A percentile compares a stretch with the other conserved stretches of the same genome.
Conservation (phyloP, 2,329 filamentous ascomycete species). For the Monilinia vaccinii-corymbosi region DNA sequence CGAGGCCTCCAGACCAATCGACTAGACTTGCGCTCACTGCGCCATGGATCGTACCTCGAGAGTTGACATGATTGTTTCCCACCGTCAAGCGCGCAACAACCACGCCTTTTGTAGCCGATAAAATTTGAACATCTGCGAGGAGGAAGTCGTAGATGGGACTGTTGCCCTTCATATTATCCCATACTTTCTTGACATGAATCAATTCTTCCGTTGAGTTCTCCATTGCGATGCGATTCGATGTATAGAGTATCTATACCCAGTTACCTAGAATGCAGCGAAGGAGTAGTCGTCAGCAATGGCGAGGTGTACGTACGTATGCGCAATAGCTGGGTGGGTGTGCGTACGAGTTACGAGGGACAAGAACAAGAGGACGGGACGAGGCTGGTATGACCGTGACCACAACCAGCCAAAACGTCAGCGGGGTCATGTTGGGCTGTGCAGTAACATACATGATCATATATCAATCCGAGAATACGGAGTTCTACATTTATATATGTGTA, state of each 20-base stretch:
- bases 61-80: constrained; percentile 53
- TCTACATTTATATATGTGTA: too few relatives aligned
- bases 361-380: too few relatives aligned
- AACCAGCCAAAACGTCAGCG: background rate
- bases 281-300: constrained; percentile 15
- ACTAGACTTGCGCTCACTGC: constrained; percentile 62
- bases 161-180: constrained; percentile 26
- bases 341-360: background rate
- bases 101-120: constrained; percentile 37
- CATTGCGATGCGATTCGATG: constrained; percentile 3
- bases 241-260: background rate
- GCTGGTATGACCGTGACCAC: too few relatives aligned
- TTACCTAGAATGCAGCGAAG: constrained; percentile 1
- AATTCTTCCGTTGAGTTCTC: constrained; percentile 18
- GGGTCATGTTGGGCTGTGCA: background rate
- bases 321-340: background rate
- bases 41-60: constrained; percentile 58
- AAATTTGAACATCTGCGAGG: constrained; percentile 38
- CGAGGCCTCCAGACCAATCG: constrained; percentile 66
- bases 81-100: constrained; percentile 42
- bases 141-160: constrained; percentile 47
- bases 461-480: too few relatives aligned
- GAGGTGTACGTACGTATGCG: background rate
- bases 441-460: too few relatives aligned
- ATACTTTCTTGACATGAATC: constrained; percentile 24